phyloP scores from a whole-genome alignment of 1,139 yeast genomes.

The Candida buenavistaensis region DNA sequence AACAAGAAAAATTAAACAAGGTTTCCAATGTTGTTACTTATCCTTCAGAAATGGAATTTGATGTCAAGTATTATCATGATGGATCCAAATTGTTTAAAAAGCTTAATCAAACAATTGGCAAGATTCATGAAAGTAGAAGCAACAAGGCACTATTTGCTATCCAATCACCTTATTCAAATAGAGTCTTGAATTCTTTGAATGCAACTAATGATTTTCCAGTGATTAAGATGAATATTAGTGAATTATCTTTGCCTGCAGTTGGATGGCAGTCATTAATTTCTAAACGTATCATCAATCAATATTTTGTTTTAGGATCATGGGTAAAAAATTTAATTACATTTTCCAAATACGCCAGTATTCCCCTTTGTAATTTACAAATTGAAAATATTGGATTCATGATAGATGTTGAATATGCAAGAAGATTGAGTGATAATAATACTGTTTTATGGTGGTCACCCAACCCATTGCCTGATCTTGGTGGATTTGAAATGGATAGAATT shows the following conservation, averaged over 20 bases:
- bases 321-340: slow-evolving; percentile 62
- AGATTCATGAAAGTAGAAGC: slow-evolving; percentile 67
- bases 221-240: slow-evolving; percentile 57
- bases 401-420: slow-evolving; percentile 85
- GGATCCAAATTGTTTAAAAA: slow-evolving; percentile 51
- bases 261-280: slow-evolving; percentile 84
- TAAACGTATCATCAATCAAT: slow-evolving; percentile 68
- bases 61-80: slow-evolving; percentile 50
- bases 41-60: slow-evolving; percentile 52
- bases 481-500: slow-evolving; percentile 63
- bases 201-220: slow-evolving; percentile 63
- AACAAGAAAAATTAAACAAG: slow-evolving; percentile 46
- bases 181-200: slow-evolving; percentile 42
- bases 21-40: slow-evolving; percentile 51
- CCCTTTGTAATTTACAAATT: slow-evolving; percentile 78
- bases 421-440: slow-evolving; percentile 61
- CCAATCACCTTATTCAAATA: slow-evolving; percentile 67
- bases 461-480: slow-evolving; percentile 86
- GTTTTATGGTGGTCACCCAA: slow-evolving; percentile 93
- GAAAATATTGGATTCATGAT: slow-evolving; percentile 78
- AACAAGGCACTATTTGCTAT: slow-evolving; percentile 65
- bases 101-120: slow-evolving; percentile 52
- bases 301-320: slow-evolving; percentile 76
- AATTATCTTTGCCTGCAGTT: slow-evolving; percentile 66
- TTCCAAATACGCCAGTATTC: slow-evolving; percentile 75